Conservation (phyloP, 805 yeast species). For the Torulaspora microellipsoides region DNA sequence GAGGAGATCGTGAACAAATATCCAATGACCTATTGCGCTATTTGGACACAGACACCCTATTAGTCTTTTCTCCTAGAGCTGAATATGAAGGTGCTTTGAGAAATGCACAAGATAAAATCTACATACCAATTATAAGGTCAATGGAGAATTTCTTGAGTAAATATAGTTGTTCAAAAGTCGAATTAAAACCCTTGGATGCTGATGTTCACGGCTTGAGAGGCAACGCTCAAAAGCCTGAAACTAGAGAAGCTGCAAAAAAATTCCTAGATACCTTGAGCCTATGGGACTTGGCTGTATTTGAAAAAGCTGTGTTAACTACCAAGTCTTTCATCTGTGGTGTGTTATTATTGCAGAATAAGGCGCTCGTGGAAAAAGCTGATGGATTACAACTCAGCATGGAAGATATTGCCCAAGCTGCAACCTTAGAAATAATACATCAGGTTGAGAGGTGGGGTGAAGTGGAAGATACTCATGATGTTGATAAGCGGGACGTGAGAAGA, state of each 20-base stretch:
- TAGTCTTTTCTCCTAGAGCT: conserved; percentile 72
- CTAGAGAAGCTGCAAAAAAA: conserved; percentile 54
- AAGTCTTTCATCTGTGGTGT: conserved; percentile 85
- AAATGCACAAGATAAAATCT: conserved; percentile 69
- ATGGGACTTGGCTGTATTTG: conserved; percentile 85
- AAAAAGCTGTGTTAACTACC: conserved; percentile 78
- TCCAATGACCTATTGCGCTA: conserved; percentile 65
- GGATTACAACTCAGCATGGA: conserved; percentile 47
- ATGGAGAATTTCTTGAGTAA: conserved; percentile 56
- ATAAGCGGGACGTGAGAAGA: conserved; percentile 81
- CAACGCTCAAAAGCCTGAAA: conserved; percentile 59
- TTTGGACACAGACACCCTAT: conserved; percentile 88
- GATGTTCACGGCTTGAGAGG: conserved; percentile 80
- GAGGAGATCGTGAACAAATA: conserved; percentile 51
- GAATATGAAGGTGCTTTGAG: conserved; percentile 86
- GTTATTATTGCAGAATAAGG: conserved; percentile 49
- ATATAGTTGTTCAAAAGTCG: conserved; percentile 34
- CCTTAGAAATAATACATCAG: conserved; percentile 79
- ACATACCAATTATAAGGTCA: conserved; percentile 66
- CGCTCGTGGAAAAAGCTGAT: conserved; percentile 12
- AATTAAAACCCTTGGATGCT: conserved; percentile 64
- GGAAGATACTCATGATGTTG: conserved; percentile 98
- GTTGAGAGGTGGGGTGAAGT: conserved; percentile 96
- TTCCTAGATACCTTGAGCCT: conserved; percentile 61
- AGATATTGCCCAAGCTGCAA: conserved; percentile 70